A percentile compares a stretch with the other conserved stretches of the same genome.
Conservation (phyloP, 1,139 yeast species). For the Yamadazyma sp. region DNA sequence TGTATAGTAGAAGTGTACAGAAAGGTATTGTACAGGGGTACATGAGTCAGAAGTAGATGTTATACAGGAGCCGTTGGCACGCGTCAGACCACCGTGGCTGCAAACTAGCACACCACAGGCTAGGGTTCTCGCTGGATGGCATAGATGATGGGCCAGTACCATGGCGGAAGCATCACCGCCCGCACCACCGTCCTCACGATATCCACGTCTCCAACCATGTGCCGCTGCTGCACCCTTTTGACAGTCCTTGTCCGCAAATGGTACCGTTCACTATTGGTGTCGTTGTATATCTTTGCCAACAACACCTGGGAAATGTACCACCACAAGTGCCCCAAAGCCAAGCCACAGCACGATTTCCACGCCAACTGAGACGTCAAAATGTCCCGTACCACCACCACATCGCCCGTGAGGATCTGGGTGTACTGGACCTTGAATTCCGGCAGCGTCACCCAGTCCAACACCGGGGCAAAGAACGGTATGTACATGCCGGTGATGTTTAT, state of each 20-base stretch:
- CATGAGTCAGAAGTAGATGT: too few species aligned
- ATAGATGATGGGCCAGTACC: conserved; percentile 25
- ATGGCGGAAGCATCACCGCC: conserved; percentile 35
- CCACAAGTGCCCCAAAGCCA: conserved; percentile 36
- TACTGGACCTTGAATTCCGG: conserved; percentile 11
- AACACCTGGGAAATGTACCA: conserved; percentile 33
- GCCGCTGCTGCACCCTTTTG: conserved; percentile 13
- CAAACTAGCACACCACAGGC: too few species aligned
- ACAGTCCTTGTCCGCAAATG: conserved; percentile 15
- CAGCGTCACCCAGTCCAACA: conserved; percentile 19
- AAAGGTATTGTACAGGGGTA: too few species aligned
- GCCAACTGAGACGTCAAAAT: conserved; percentile 12
- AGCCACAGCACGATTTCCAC: conserved; percentile 22
- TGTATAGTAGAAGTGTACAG: too few species aligned
- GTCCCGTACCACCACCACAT: conserved; percentile 7
- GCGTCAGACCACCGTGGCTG: too few species aligned
- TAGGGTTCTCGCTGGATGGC: too few species aligned
- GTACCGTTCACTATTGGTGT: conserved; percentile 17
- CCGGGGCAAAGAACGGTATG: conserved; percentile 26
- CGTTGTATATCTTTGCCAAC: conserved; percentile 18
- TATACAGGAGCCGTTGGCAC: too few species aligned
- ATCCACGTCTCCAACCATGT: conserved; percentile 10
- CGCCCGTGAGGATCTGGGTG: conserved; percentile 8
- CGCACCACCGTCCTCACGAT: conserved; percentile 15
- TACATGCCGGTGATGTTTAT: conserved; percentile 24